Base-by-base conservation (phyloP, 139 green algal genomes). In the Raphidocelis subcapitata region DNA sequence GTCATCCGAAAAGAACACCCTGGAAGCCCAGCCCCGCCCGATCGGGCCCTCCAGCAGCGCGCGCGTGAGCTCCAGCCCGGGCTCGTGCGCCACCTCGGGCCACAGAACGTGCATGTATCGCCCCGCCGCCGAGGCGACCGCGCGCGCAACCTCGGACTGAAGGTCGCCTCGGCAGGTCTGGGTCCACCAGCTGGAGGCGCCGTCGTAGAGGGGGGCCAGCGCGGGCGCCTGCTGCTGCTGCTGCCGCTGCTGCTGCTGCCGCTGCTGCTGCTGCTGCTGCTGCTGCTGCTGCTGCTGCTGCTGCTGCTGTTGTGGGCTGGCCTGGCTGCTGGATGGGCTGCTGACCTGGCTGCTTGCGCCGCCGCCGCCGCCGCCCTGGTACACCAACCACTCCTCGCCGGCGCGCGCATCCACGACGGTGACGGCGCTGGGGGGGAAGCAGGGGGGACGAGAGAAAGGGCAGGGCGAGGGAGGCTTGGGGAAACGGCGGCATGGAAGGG, bases 61-160 rank as follows among this genome's bases (percentile, higher is more conserved):
- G 28, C 67, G 26, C 3, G 87, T 84, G 24, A 91, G 73, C 70
- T 83, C 51, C 33, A 95, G 55, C 3, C 82, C 89, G 3, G 87
- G 88, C 76, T 86, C 82, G 65, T 93, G 81, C 32, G 79, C 75
- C 5, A 72, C 72, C 79, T 98, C 82, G 0, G 96, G 93, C 81
- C 94, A 97, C 71, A 99, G 94, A 63, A 99, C 91, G 76, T 99
- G 96, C 33, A 93, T 87, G 73, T 96, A 99, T 10, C 94, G 82
- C 0, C 81, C 95, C 5, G 87, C 85, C 0, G 90, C 90, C 46
- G 88, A 79, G 8, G 64, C 84, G 36, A 97, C 77, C 12, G 85
- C 85, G 0, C 73, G 67, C 12, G 85, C 77, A 57, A 98, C 47
- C 66, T 87, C 82, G 23, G 83, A 62, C 69, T 96, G 87, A 2